Evolutionary conservation across 441 rosid species (phyloP).

Genomic region (Dalechampia spathulata): DNA sequence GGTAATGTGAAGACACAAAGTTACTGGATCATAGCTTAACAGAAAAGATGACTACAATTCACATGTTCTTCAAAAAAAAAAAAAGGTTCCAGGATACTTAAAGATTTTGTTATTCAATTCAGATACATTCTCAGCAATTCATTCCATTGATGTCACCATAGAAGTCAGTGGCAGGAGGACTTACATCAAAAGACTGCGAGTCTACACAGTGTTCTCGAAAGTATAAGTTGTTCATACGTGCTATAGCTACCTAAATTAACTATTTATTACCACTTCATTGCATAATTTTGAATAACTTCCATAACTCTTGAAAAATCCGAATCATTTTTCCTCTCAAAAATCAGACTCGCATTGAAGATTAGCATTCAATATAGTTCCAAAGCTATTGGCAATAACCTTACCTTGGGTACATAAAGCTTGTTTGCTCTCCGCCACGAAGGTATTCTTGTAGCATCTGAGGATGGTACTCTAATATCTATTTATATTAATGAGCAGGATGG

Average conservation of each 20-base stretch:
- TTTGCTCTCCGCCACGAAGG: conserved; percentile 90
- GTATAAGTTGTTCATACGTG: background rate
- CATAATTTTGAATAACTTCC: background rate
- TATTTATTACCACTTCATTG: background rate
- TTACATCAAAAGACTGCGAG: too few species aligned
- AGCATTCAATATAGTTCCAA: background rate
- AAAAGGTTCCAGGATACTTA: too few species aligned
- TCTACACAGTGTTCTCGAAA: background rate
- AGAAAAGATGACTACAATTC: background rate
- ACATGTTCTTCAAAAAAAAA: too few species aligned
- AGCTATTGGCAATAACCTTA: conserved; percentile 17
- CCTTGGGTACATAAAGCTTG: conserved; percentile 99
- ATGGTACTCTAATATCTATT: conserved; percentile 93
- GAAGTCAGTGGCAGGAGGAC: background rate
- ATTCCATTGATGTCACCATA: background rate
- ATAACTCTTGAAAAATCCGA: too few species aligned
- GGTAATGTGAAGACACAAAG: background rate
- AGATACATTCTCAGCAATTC: too few species aligned
- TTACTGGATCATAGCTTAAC: background rate
- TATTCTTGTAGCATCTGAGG: conserved; percentile 98
- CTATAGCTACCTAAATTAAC: background rate
- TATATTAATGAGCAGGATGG: conserved; percentile 15
- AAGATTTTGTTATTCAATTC: too few species aligned
- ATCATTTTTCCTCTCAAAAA: too few species aligned
- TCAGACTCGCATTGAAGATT: background rate